phyloP scores from a whole-genome alignment of 2,329 filamentous ascomycete species.

The Paraphaeosphaeria sporulosa region DNA sequence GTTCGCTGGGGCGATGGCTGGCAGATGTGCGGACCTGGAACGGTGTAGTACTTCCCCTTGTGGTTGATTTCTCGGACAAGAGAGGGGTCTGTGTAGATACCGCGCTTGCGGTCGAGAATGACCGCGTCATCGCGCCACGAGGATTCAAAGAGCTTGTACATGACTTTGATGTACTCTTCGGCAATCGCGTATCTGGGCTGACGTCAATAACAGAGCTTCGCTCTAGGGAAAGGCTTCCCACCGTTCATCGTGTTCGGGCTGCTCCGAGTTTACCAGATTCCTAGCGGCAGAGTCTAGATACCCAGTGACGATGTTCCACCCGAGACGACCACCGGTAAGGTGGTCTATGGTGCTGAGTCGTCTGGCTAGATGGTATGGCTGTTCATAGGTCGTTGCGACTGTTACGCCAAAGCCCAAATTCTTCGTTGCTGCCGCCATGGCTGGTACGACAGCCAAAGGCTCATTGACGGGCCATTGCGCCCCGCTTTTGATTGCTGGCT shows the following conservation, averaged over 20 bases:
- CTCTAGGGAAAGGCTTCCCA: constrained; percentile 57
- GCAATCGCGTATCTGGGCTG: constrained; percentile 65
- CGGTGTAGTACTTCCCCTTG: constrained; percentile 67
- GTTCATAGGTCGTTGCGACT: constrained; percentile 70
- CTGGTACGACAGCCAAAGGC: constrained; percentile 67
- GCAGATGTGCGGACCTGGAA: constrained; percentile 72
- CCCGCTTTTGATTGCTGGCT: constrained; percentile 65
- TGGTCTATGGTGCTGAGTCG: constrained; percentile 71
- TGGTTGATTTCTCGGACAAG: constrained; percentile 71
- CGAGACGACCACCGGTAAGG: constrained; percentile 63
- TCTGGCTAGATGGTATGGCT: constrained; percentile 70
- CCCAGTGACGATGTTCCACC: constrained; percentile 65
- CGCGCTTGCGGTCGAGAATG: constrained; percentile 62
- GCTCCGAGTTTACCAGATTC: constrained; percentile 65
- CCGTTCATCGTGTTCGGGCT: constrained; percentile 69
- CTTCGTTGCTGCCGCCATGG: constrained; percentile 71
- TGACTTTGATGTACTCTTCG: constrained; percentile 72
- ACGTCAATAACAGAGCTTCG: constrained; percentile 63
- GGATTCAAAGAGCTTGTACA: constrained; percentile 72
- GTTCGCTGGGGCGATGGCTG: constrained; percentile 70
- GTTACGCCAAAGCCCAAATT: constrained; percentile 71
- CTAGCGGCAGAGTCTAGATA: constrained; percentile 71
- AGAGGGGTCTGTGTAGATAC: constrained; percentile 65
- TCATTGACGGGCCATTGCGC: constrained; percentile 75
- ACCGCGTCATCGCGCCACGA: constrained; percentile 73